Base-by-base conservation (phyloP, 768 basidiomycete species). In the Termitomyces eurrhizus region DNA sequence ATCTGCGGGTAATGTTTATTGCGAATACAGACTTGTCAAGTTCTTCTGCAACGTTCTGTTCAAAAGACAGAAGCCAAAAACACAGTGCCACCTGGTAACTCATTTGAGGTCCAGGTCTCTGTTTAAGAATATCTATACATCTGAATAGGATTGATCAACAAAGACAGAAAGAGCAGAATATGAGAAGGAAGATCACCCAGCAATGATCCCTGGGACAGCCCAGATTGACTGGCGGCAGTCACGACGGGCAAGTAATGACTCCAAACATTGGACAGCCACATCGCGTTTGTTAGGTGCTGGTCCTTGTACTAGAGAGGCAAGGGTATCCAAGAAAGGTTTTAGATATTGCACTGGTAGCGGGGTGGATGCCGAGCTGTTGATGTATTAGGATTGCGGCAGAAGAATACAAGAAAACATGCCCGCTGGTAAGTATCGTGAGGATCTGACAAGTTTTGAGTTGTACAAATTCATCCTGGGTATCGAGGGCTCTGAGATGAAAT, bases 51-150 rank as follows among this genome's bases (percentile, higher is more conserved):
- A 97, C 81, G 41, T 88, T 83, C 67, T 86, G 81, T 69, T 99
- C 94, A 64, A 97, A 99, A 0, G 94, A 91, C 58, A 98, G 76
- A 54, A 98, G 77, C 97, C 97, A 99, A 62, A 98, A 78, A 71
- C 93, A 96, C 71, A 93, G 92, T 29, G 86, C 85, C 46, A 95
- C 87, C 79, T 97, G 95, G 71, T 98, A 99, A 75, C 85, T 90
- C 87, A 96, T 92, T 75, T 99, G 97, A 21, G 95, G 92, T 24
- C 87, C 85, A 16, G 92, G 87, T 63, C 86, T 90, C 56, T 86
- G 80, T 68, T 87, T 88, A 58, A 98, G 78, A 29, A 92, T 89
- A 35, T 95, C 91, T 6, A 95, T 83, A 49, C 97, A 78, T 24
- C 94, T 96, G 18, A 12, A 26, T 24, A 29, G 7, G 18, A 24